Evolutionary conservation across 1,284 basidiomycete species (phyloP).

Genomic region (Cryptococcus hybrid): DNA sequence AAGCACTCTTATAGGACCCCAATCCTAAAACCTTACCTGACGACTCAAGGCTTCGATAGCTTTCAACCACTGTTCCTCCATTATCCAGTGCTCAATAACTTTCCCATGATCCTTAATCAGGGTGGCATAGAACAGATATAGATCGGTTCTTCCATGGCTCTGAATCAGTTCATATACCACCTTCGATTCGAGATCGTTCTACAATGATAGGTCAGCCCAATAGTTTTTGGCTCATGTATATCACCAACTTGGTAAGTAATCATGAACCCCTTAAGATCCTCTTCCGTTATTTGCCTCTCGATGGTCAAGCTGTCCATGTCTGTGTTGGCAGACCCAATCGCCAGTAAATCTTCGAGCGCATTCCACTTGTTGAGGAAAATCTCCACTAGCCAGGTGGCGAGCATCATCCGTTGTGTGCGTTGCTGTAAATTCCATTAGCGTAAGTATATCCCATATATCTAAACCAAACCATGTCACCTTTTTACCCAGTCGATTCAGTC

Average conservation of each 20-base stretch:
- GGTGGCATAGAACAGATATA: slow-evolving; percentile 87
- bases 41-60: slow-evolving; percentile 84
- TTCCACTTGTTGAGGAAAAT: slow-evolving; percentile 97
- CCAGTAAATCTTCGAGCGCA: slow-evolving; percentile 76
- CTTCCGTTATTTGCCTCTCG: slow-evolving; percentile 81
- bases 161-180: slow-evolving; percentile 91
- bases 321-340: slow-evolving; percentile 72
- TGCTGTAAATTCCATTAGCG: slow-evolving; percentile 58
- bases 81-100: slow-evolving; percentile 89
- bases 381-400: slow-evolving; percentile 98
- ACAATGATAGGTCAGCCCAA: background rate
- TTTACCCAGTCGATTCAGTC: slow-evolving; percentile 78
- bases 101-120: slow-evolving; percentile 77
- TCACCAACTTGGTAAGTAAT: slow-evolving; percentile 73
- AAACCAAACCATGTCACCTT: slow-evolving; percentile 55
- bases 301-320: slow-evolving; percentile 82
- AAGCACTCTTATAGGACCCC: slow-evolving; percentile 38
- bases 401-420: slow-evolving; percentile 90
- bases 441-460: background rate
- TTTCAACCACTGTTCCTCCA: slow-evolving; percentile 87
- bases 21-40: slow-evolving; percentile 59
- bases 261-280: slow-evolving; percentile 88
- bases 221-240: background rate
- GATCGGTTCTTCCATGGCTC: slow-evolving; percentile 87
- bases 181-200: slow-evolving; percentile 77